A percentile compares a stretch with the other conserved stretches of the same genome.
phyloP scores from a whole-genome alignment of 1,284 basidiomycete species.

The Schizophyllum amplum region DNA sequence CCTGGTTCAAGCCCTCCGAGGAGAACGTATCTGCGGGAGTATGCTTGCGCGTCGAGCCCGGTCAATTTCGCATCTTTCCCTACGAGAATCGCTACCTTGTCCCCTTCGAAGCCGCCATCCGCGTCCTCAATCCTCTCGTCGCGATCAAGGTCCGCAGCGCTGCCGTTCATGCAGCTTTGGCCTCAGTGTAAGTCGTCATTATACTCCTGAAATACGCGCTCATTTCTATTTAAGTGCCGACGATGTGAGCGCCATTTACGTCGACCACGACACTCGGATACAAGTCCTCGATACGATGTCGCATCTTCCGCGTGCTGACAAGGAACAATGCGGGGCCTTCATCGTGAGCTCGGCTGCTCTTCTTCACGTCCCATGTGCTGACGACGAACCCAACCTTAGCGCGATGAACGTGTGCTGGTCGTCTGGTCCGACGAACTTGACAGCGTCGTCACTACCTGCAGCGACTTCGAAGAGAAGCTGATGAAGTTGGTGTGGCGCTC shows the following conservation, averaged over 20 bases:
- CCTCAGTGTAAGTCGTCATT: constrained; percentile 46
- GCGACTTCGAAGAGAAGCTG: constrained; percentile 68
- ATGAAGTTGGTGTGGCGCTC: constrained; percentile 75
- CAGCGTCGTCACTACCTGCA: constrained; percentile 53
- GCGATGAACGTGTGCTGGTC: constrained; percentile 66
- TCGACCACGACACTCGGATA: constrained; percentile 52
- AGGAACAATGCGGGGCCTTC: constrained; percentile 82
- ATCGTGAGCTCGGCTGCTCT: constrained; percentile 36
- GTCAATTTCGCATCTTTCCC: constrained; percentile 60
- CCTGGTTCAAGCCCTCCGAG: constrained; percentile 70
- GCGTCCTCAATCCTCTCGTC: constrained; percentile 67
- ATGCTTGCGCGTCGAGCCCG: constrained; percentile 55
- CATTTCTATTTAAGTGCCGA: constrained; percentile 31
- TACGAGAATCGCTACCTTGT: constrained; percentile 57
- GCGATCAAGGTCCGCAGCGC: constrained; percentile 75
- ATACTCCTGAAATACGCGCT: background rate
- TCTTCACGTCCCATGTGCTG: background rate
- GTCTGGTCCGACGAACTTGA: constrained; percentile 75
- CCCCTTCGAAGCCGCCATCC: constrained; percentile 65
- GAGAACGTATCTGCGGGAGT: constrained; percentile 65
- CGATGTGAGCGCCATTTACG: constrained; percentile 43
- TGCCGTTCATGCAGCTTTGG: constrained; percentile 71
- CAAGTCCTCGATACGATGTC: constrained; percentile 59
- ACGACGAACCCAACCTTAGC: constrained; percentile 26
- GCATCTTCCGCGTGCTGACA: constrained; percentile 61